phyloP scores from a whole-genome alignment of 495 filamentous ascomycete species.

The Margaritispora aquatica region DNA sequence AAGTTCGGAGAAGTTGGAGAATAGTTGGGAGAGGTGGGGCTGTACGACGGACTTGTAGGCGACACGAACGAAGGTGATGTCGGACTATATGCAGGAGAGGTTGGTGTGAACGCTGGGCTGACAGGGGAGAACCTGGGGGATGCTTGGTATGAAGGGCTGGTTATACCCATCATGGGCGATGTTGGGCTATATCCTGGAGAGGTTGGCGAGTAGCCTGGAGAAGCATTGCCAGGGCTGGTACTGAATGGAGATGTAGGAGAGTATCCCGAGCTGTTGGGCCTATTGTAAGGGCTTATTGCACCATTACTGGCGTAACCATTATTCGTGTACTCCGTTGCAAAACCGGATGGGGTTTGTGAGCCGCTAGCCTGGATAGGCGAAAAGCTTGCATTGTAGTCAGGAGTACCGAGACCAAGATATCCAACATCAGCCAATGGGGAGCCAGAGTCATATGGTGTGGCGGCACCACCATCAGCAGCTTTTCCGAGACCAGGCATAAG shows the following conservation, averaged over 20 bases:
- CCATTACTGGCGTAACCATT: conserved; percentile 38
- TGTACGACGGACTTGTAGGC: conserved; percentile 68
- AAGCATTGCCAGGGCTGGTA: conserved; percentile 33
- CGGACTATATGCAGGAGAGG: conserved; percentile 63
- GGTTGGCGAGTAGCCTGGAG: conserved; percentile 68
- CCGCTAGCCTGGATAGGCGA: conserved; percentile 79
- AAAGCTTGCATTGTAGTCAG: conserved; percentile 76
- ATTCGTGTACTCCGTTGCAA: conserved; percentile 46
- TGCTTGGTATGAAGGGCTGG: conserved; percentile 56
- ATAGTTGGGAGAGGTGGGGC: conserved; percentile 54
- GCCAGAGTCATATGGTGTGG: conserved; percentile 89
- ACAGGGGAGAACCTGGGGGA: conserved; percentile 64
- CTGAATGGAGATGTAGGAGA: conserved; percentile 66
- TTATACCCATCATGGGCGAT: conserved; percentile 54
- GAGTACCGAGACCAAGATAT: conserved; percentile 65
- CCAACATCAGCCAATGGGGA: conserved; percentile 80
- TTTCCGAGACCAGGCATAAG: conserved; percentile 73
- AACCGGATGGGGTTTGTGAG: conserved; percentile 69
- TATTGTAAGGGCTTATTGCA: conserved; percentile 58
- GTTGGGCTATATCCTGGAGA: conserved; percentile 62
- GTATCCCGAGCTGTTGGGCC: conserved; percentile 62
- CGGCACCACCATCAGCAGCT: conserved; percentile 71
- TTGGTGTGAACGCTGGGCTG: conserved; percentile 79
- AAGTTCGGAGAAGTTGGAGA: conserved; percentile 45
- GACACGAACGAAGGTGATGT: conserved; percentile 52